These are phyloP conservation scores for Termitomyces sp. DNA, from an alignment of 768 basidiomycete genomes.

Conservation along the genomic window DNA sequence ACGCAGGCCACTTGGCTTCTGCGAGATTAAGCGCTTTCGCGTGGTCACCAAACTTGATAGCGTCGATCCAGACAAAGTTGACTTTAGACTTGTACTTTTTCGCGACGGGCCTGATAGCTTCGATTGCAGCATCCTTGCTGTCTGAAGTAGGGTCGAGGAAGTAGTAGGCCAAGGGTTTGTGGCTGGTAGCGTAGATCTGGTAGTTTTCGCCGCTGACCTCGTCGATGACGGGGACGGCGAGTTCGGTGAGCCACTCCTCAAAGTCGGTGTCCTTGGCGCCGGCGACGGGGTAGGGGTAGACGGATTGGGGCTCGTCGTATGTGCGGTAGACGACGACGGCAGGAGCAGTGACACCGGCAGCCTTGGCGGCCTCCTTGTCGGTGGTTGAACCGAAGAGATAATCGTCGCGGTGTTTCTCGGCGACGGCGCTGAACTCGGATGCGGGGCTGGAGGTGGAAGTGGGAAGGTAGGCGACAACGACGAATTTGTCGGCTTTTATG, in stretches of 20 bases:
- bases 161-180: conserved; percentile 89
- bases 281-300: conserved; percentile 60
- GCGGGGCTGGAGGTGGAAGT: conserved; percentile 68
- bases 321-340: conserved; percentile 87
- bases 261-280: conserved; percentile 58
- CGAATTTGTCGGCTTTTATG: conserved; percentile 84
- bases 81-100: conserved; percentile 77
- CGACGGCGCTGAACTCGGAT: conserved; percentile 71
- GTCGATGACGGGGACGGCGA: conserved; percentile 84
- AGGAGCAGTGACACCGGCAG: conserved; percentile 73
- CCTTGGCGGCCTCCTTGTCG: conserved; percentile 62
- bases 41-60: conserved; percentile 91
- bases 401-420: conserved; percentile 86
- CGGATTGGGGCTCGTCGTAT: conserved; percentile 79
- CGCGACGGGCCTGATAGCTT: conserved; percentile 70
- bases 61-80: conserved; percentile 99
- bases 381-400: conserved; percentile 88
- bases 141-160: conserved; percentile 81
- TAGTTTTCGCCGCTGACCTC: conserved; percentile 97
- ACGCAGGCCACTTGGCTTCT: conserved; percentile 86
- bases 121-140: conserved; percentile 59
- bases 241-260: conserved; percentile 72
- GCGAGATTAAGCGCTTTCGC: conserved; percentile 88
- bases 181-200: conserved; percentile 70
- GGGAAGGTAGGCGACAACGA: conserved; percentile 79